These are phyloP conservation scores for Tuber calosporum DNA, from an alignment of 495 filamentous ascomycete genomes.

Conservation along the genomic window DNA sequence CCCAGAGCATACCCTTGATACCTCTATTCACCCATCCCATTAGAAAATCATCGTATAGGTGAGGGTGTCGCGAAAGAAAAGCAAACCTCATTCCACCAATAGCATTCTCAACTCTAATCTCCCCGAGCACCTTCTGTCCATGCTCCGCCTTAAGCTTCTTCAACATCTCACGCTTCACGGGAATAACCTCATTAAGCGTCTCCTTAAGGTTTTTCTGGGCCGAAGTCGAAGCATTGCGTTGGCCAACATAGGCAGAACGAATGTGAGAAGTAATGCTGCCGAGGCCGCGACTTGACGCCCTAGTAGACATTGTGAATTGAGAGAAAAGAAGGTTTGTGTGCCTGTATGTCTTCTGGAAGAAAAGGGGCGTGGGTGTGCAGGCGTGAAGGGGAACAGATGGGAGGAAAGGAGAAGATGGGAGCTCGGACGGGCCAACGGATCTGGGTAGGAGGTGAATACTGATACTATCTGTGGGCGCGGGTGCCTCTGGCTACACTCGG, in stretches of 20 bases:
- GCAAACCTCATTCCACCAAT: slow-evolving; percentile 85
- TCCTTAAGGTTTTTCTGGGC: slow-evolving; percentile 77
- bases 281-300: background rate
- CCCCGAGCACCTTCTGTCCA: slow-evolving; percentile 73
- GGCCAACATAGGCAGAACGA: slow-evolving; percentile 19
- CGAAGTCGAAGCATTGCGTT: slow-evolving; percentile 60
- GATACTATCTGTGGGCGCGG: too few species aligned
- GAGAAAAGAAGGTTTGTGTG: slow-evolving; percentile 4
- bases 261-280: slow-evolving; percentile 9
- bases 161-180: slow-evolving; percentile 82
- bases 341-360: background rate
- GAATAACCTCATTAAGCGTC: slow-evolving; percentile 72
- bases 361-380: background rate
- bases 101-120: slow-evolving; percentile 88
- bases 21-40: slow-evolving; percentile 49
- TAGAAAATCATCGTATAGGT: background rate
- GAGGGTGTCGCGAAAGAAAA: background rate
- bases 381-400: background rate
- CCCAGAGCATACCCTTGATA: slow-evolving; percentile 96
- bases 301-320: background rate
- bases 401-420: slow-evolving; percentile 7
- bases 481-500: background rate
- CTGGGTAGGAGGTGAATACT: background rate
- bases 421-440: slow-evolving; percentile 18
- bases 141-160: slow-evolving; percentile 77